A percentile compares a stretch with the other conserved stretches of the same genome.
These are phyloP conservation scores for Aureobasidium sp. DNA, from an alignment of 2,329 filamentous ascomycete genomes.

Conservation along the genomic window DNA sequence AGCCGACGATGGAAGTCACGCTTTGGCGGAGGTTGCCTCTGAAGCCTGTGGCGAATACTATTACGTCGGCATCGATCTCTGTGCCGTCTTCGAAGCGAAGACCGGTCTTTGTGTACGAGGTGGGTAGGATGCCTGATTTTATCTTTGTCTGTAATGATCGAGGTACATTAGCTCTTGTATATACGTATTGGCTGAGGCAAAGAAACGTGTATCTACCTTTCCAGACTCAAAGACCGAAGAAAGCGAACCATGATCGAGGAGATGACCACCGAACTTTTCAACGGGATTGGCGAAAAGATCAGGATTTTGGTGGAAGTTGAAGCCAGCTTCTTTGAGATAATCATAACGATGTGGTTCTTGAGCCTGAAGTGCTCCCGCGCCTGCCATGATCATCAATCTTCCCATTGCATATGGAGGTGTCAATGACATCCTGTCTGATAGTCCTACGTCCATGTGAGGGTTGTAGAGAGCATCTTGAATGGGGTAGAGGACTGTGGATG, in stretches of 20 bases:
- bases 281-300: slow-evolving; percentile 36
- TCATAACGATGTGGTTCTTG: slow-evolving; percentile 41
- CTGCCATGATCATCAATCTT: slow-evolving; percentile 21
- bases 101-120: slow-evolving; percentile 41
- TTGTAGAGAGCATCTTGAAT: slow-evolving; percentile 28
- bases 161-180: slow-evolving; percentile 19
- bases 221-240: slow-evolving; percentile 36
- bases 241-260: slow-evolving; percentile 43
- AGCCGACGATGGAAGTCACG: slow-evolving; percentile 44
- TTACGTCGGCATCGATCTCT: slow-evolving; percentile 48
- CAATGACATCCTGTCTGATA: slow-evolving; percentile 29
- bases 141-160: not conserved
- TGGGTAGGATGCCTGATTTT: slow-evolving; percentile 11
- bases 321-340: slow-evolving; percentile 38
- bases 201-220: slow-evolving; percentile 28
- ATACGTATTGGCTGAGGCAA: slow-evolving; percentile 25
- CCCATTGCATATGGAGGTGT: slow-evolving; percentile 17
- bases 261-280: slow-evolving; percentile 46
- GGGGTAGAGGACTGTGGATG: not conserved
- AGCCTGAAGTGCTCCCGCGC: slow-evolving; percentile 28
- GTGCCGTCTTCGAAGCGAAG: slow-evolving; percentile 50
- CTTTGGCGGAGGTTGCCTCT: slow-evolving; percentile 46
- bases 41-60: slow-evolving; percentile 55
- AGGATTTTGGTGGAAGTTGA: slow-evolving; percentile 40
- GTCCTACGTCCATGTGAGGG: slow-evolving; percentile 23